phyloP scores from a whole-genome alignment of 768 basidiomycete species.

The Chiua virens region DNA sequence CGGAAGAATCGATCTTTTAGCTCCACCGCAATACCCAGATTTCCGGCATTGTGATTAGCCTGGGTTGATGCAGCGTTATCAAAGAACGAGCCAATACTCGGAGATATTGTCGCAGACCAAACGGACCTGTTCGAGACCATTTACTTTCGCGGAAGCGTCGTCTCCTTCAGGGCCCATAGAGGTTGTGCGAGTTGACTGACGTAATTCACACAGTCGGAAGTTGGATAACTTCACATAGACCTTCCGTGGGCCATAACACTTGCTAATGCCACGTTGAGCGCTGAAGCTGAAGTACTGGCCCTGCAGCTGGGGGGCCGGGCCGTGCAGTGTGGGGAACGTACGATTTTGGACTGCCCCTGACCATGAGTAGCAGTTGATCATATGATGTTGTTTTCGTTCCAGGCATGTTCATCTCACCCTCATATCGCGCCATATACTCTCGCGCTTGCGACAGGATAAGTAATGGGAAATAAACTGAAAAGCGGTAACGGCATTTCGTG shows the following conservation, averaged over 20 bases:
- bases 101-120: constrained; percentile 81
- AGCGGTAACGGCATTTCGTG: neutral
- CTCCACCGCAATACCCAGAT: constrained; percentile 55
- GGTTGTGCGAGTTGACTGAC: no score
- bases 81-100: constrained; percentile 96
- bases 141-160: constrained; percentile 88
- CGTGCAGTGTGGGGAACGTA: no score
- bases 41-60: constrained; percentile 37
- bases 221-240: no score
- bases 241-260: no score
- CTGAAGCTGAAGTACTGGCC: no score
- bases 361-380: neutral
- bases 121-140: constrained; percentile 93
- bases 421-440: constrained; percentile 8
- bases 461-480: neutral
- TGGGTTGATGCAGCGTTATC: constrained; percentile 46
- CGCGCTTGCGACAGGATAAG: neutral
- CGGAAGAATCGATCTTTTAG: constrained; percentile 95
- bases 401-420: neutral
- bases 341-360: no score
- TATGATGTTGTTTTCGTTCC: neutral
- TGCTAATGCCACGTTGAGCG: no score
- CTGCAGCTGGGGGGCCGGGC: no score
- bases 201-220: no score
- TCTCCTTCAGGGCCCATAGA: constrained; percentile 91